Conservation (phyloP, 2,329 filamentous ascomycete species). For the Colletotrichum eleusines region DNA sequence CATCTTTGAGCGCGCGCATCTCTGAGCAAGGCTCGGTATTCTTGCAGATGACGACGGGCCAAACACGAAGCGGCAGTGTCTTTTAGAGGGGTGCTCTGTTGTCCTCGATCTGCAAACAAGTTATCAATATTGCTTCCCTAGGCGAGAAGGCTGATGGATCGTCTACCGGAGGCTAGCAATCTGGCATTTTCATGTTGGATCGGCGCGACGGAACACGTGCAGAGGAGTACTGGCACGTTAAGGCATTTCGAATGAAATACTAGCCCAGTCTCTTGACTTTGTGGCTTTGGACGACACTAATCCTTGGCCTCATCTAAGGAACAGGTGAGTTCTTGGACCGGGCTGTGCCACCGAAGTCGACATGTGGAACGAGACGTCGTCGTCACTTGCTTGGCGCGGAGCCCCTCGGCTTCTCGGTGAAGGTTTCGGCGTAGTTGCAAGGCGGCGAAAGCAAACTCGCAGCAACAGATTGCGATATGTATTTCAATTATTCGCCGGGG, state of each 20-base stretch:
- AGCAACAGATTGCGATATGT: neutral
- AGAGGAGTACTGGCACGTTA: neutral
- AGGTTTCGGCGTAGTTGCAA: neutral
- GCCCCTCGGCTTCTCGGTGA: neutral
- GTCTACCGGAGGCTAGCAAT: neutral
- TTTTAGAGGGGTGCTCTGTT: too few relatives aligned
- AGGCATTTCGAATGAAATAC: neutral
- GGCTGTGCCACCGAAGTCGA: neutral
- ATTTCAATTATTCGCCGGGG: neutral
- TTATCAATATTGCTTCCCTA: too few relatives aligned
- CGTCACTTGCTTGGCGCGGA: neutral
- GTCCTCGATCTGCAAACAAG: too few relatives aligned
- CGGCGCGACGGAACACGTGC: neutral
- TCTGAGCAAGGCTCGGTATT: neutral
- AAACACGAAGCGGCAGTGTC: conserved; percentile 22
- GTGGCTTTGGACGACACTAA: neutral
- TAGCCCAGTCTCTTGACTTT: neutral
- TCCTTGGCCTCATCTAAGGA: neutral
- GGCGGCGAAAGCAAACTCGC: neutral
- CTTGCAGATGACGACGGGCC: neutral
- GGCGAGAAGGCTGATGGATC: neutral
- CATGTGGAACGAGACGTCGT: neutral
- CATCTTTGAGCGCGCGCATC: neutral
- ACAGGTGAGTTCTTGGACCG: neutral
- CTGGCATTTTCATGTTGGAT: neutral